A percentile compares a stretch with the other conserved stretches of the same genome.
Conservation (phyloP, 305 asterid species). For the Fraxinus paxiana region DNA sequence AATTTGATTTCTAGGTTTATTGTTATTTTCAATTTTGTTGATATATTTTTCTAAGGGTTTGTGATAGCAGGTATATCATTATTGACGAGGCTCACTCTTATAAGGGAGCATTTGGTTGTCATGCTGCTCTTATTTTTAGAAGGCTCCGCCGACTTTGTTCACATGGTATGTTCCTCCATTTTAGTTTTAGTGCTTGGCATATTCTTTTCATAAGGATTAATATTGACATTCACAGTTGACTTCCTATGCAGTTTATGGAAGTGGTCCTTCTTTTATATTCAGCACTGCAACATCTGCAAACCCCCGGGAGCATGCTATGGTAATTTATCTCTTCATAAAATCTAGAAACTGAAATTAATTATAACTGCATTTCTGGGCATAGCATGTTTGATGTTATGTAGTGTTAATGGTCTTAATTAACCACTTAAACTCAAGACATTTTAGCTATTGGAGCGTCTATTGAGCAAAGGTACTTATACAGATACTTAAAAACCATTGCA, state of each 20-base stretch:
- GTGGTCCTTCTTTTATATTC: constrained; percentile 85
- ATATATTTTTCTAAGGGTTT: constrained; percentile 7
- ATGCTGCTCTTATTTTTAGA: constrained; percentile 82
- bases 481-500: neutral
- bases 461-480: constrained; percentile 7
- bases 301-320: constrained; percentile 90
- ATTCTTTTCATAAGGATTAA: constrained; percentile 21
- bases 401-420: neutral
- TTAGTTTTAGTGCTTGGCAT: constrained; percentile 12
- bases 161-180: constrained; percentile 50
- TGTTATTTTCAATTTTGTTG: constrained; percentile 10
- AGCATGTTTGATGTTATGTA: neutral
- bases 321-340: constrained; percentile 30
- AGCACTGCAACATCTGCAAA: constrained; percentile 94
- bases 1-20: neutral
- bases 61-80: constrained; percentile 55
- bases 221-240: constrained; percentile 28
- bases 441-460: neutral
- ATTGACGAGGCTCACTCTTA: constrained; percentile 91
- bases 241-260: constrained; percentile 74
- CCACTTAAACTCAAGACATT: neutral
- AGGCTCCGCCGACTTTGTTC: constrained; percentile 90
- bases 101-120: constrained; percentile 93
- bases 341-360: constrained; percentile 6
- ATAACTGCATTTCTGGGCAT: constrained; percentile 13